These are phyloP conservation scores for Alternaria triticimaculans DNA, from an alignment of 2,329 filamentous ascomycete genomes.

Conservation along the genomic window DNA sequence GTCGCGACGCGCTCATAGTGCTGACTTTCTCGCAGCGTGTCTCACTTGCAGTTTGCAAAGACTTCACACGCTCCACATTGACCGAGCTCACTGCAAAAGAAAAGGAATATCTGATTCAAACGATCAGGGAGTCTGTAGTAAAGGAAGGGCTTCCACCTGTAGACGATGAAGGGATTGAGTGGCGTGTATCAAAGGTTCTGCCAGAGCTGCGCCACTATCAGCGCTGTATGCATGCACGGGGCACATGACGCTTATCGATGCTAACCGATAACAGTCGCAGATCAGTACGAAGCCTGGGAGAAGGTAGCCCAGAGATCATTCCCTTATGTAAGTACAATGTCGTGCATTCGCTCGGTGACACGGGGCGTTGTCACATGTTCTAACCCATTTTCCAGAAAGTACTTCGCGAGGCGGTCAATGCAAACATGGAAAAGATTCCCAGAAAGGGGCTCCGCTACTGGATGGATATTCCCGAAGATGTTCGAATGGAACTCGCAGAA, in stretches of 20 bases:
- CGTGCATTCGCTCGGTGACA: not conserved
- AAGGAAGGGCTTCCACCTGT: not conserved
- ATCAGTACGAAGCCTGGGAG: not conserved
- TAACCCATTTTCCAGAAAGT: not conserved
- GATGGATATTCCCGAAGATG: constrained; percentile 5
- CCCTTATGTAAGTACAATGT: not conserved
- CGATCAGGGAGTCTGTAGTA: not conserved
- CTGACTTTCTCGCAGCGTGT: constrained; percentile 3
- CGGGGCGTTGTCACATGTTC: not conserved
- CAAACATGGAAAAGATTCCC: not conserved
- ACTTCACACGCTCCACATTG: not conserved
- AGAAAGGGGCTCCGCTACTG: constrained; percentile 3
- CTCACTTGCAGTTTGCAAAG: constrained; percentile 8
- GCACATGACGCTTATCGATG: not conserved
- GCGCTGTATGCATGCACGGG: not conserved
- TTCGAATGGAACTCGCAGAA: not conserved
- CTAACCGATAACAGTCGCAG: not conserved
- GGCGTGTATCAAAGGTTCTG: constrained; percentile 7
- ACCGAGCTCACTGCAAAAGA: not conserved
- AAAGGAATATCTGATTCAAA: not conserved
- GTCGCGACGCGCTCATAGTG: not conserved
- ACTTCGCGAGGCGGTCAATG: constrained; percentile 2
- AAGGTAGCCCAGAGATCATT: not conserved
- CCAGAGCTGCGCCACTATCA: constrained; percentile 3
- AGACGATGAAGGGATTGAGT: constrained; percentile 6